Base-by-base conservation (phyloP, 345 rosid genomes). In the Linum usitatissimum region DNA sequence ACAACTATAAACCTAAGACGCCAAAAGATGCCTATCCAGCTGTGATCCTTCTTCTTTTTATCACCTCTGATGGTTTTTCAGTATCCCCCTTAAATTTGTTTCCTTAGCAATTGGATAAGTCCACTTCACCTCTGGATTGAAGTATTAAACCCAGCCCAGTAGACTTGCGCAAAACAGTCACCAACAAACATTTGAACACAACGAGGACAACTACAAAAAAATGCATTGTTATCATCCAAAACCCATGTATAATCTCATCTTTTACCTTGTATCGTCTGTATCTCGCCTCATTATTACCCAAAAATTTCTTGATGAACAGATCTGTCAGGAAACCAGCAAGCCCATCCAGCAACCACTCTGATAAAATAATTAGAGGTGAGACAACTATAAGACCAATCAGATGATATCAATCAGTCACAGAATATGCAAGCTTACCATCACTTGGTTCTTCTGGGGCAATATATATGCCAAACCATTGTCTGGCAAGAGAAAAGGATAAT, bases 261-360 rank as follows among this genome's bases (percentile, higher is more conserved):
- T 28, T 18, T 18, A 92, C 99, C 99, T 93, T 93, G 78, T 80
- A 93, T 81, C 99, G 79, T 56, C 96, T 80, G 67, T 86, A 93
- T 8, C 94, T 79, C 49, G 92, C 97, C 80, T 93, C 99, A 62
- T 93, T 93, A 70, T 93, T 90, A 74, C 99, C 99, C 71, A 93
- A 82, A 75, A 84, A 84, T 69, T 82, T 87, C 84, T 93, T 93
- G 75, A 84, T 82, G 67, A 83, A 93, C 74, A 83, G 78, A 81
- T 93, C 99, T 0, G 90, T 86, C 68, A 93, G 76, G 79, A 85
- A 93, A 61, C 91, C 93, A 70, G 99, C 90, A 68, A 93, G 94
- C 54, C 97, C 99, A 71, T 93, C 97, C 76, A 93, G 79, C 71
- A 93, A 83, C 99, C 99, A 93, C 66, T 86, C 99, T 93, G 82